Conservation (phyloP, 2,329 filamentous ascomycete genomes). For the Aspergillus sp. region DNA sequence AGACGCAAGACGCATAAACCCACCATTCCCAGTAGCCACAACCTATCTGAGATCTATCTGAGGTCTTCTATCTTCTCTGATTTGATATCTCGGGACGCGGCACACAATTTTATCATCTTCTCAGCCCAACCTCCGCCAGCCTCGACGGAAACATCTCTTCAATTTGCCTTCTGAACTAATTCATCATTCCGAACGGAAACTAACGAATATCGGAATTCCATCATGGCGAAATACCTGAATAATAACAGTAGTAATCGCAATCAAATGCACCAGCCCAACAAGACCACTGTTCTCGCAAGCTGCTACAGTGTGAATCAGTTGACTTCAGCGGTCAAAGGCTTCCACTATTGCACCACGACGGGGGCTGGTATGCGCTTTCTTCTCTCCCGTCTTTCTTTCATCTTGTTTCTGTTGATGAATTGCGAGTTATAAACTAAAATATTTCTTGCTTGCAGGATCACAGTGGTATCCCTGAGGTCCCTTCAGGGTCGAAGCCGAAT, state of each 20-base stretch:
- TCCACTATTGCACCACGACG: constrained; percentile 94
- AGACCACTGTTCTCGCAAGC: constrained; percentile 70
- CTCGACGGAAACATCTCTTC: too few relatives aligned
- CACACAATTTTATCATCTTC: too few relatives aligned
- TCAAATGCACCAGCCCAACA: constrained; percentile 53
- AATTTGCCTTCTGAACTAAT: neutral
- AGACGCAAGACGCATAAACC: too few relatives aligned
- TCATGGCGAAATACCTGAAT: constrained; percentile 51
- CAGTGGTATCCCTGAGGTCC: constrained; percentile 95
- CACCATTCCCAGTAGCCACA: too few relatives aligned
- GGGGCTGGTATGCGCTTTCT: constrained; percentile 55
- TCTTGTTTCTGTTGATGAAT: neutral
- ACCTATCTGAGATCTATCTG: too few relatives aligned
- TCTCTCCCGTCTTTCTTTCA: neutral
- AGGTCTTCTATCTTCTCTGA: too few relatives aligned
- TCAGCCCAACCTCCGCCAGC: too few relatives aligned
- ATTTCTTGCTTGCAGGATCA: constrained; percentile 48
- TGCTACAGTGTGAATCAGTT: constrained; percentile 75
- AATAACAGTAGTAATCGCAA: constrained; percentile 60
- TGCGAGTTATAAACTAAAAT: neutral
- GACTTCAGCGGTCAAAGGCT: constrained; percentile 64
- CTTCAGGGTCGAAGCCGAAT: constrained; percentile 76
- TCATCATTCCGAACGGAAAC: neutral
- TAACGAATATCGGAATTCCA: constrained; percentile 6
- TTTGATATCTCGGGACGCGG: too few relatives aligned